Evolutionary conservation across 352 stramenopile species (phyloP).

Genomic region (Globisporangium rhizosaccharum): DNA sequence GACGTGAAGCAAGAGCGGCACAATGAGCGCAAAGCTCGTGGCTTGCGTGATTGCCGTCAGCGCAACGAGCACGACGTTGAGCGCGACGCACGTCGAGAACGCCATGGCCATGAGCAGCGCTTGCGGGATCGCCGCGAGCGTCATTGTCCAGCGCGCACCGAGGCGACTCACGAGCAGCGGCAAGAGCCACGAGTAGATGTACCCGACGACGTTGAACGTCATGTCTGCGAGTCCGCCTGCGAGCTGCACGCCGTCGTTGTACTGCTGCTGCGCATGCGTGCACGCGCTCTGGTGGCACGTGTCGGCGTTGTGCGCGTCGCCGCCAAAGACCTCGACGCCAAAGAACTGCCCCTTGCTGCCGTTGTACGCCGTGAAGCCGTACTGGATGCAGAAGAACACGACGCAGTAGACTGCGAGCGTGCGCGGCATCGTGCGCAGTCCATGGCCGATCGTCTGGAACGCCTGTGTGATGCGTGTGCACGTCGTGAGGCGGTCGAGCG

Average conservation of each 20-base stretch:
- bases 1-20: slow-evolving; percentile 43
- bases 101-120: slow-evolving; percentile 37
- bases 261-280: slow-evolving; percentile 28
- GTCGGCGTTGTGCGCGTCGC: slow-evolving; percentile 30
- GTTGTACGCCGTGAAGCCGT: slow-evolving; percentile 53
- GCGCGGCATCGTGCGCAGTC: slow-evolving; percentile 35
- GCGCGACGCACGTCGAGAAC: slow-evolving; percentile 24
- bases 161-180: slow-evolving; percentile 29
- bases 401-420: slow-evolving; percentile 38
- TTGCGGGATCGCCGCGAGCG: slow-evolving; percentile 32
- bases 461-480: slow-evolving; percentile 24
- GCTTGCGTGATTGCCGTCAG: slow-evolving; percentile 36
- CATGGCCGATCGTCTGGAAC: slow-evolving; percentile 40
- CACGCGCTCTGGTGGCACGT: slow-evolving; percentile 27
- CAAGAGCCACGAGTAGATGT: slow-evolving; percentile 39
- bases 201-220: slow-evolving; percentile 32
- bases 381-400: slow-evolving; percentile 43
- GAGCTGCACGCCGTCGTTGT: slow-evolving; percentile 35
- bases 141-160: slow-evolving; percentile 29
- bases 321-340: slow-evolving; percentile 40
- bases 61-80: slow-evolving; percentile 33
- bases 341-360: slow-evolving; percentile 63
- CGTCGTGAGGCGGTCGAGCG: slow-evolving; percentile 10
- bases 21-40: slow-evolving; percentile 41
- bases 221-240: slow-evolving; percentile 39